Conservation (phyloP, 495 filamentous ascomycete genomes). For the Cercophora samala region DNA sequence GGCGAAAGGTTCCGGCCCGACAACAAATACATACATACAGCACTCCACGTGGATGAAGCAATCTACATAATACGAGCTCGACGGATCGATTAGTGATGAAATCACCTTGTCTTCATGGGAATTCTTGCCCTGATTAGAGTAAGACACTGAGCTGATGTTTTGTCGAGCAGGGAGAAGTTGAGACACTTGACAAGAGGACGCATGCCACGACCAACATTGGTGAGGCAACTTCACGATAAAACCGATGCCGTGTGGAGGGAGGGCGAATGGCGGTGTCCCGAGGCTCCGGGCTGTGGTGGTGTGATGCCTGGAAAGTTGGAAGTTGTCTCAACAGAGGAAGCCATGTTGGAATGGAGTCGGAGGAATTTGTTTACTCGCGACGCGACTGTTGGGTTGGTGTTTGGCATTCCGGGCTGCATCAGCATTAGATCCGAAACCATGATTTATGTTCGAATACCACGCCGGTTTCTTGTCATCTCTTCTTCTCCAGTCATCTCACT, state of each 20-base stretch:
- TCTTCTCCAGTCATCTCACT: background rate
- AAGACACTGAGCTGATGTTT: background rate
- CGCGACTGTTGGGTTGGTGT: constrained; percentile 1
- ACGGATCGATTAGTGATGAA: background rate
- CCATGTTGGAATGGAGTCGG: background rate
- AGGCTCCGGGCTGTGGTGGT: background rate
- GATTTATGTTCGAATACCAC: background rate
- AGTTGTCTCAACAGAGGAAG: background rate
- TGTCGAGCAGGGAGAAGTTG: background rate
- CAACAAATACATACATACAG: too few species aligned
- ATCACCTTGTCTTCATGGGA: background rate
- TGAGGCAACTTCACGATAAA: background rate
- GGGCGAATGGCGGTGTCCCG: background rate
- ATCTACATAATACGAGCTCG: background rate
- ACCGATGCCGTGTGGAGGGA: background rate
- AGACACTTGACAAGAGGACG: background rate
- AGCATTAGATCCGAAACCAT: background rate
- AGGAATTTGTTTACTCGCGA: background rate
- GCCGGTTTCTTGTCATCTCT: background rate
- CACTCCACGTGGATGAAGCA: background rate
- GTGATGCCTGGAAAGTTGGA: background rate
- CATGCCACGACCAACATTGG: background rate
- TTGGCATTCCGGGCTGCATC: background rate
- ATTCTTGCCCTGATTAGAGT: background rate
- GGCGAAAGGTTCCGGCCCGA: too few species aligned